Conservation (phyloP, 2,329 filamentous ascomycete genomes). For the Aspergillus fumigatiaffinis region DNA sequence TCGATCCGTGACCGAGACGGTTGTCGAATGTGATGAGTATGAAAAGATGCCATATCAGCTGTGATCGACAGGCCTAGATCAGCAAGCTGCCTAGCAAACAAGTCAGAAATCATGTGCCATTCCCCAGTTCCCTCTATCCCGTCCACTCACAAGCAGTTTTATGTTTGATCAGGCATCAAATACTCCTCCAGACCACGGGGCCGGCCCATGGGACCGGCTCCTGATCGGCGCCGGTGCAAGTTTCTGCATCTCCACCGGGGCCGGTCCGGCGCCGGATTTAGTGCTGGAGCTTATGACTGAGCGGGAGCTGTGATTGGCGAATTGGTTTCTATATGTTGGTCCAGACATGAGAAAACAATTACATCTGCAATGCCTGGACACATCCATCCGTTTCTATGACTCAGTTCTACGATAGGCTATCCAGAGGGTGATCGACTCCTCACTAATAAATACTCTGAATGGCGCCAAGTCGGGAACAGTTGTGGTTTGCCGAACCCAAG, state of each 20-base stretch:
- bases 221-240: background rate
- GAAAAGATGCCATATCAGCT: background rate
- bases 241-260: background rate
- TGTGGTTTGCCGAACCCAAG: background rate
- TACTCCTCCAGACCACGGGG: background rate
- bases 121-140: background rate
- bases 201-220: background rate
- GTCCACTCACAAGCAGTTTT: background rate
- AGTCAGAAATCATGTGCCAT: background rate
- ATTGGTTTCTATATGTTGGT: background rate
- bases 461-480: background rate
- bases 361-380: background rate
- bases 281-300: background rate
- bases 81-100: background rate
- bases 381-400: background rate
- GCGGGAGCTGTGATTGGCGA: slow-evolving; percentile 3
- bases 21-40: background rate
- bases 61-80: background rate
- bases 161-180: slow-evolving; percentile 1
- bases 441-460: background rate
- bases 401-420: background rate
- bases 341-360: background rate
- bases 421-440: background rate
- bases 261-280: background rate
- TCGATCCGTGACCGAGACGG: background rate